Base-by-base conservation (phyloP, 2,329 filamentous ascomycete genomes). In the Colletotrichum kahawae region DNA sequence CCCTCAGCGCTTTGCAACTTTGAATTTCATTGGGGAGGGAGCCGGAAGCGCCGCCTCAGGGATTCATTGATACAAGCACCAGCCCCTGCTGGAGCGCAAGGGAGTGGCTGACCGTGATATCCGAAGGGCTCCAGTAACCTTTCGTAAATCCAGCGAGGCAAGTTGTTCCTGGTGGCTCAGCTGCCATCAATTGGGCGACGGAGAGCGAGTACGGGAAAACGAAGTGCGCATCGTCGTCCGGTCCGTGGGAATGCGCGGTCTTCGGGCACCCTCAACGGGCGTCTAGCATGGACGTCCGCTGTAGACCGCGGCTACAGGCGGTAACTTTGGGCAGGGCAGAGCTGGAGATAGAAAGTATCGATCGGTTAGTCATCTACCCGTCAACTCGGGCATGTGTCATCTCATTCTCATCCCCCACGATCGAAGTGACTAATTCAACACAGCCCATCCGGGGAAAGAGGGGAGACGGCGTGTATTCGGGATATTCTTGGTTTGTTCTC, bases 1-100 rank as follows among this genome's bases (percentile, higher is more conserved):
- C 27, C 4, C 18, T 59, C 56, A 4, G n/a, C 18, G 9, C 14
- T 33, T 59, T n/a, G 56, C 16, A 33, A 18, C 4, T 59, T 59
- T 7, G 56, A 18, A 4, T 4, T 31, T 36, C 24, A 54, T 71
- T 67, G n/a, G 54, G 27, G 54, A 29, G 59, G 18, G 31, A 14
- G 62, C n/a, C 18, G 62, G 64, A 67, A 29, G 70, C 70, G 70
- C 71, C 71, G 71, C 71, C 71, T 73, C 71, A 51, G 43, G 43
- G 71, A 24, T 21, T 60, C 1, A 56, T 70, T 16, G 29, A 34
- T 27, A 29, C 54, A 54, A 34, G 34, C 57, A 65, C 70, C 56
- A 57, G 70, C 70, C 64, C 43, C 65, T 70, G 59, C 31, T 21
- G 48, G 34, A 48, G n/a, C 24, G 33, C 43, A 10, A 18, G 38